Base-by-base conservation (phyloP, 2,329 filamentous ascomycete genomes). In the Sordariomycetes sp. region DNA sequence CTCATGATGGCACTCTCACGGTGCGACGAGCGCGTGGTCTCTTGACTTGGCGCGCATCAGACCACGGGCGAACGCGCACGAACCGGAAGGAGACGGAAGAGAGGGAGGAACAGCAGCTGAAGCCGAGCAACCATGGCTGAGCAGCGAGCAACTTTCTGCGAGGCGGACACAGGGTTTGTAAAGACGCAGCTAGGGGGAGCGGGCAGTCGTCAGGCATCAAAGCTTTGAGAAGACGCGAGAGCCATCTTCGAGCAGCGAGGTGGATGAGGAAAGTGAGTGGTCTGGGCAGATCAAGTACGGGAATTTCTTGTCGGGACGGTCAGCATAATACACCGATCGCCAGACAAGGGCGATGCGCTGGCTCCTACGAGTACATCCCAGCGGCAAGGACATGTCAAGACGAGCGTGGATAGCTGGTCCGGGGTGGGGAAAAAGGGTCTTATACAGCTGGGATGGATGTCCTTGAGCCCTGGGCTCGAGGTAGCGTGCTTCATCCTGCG, bases 1-100 rank as follows among this genome's bases (percentile, higher is more conserved):
- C 54, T 65, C 53, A 60, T 64, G 37, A 29, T 33, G n/a, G 19
- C 23, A 19, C 8, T 30, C 28, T 17, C 16, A 6, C 17, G 15
- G 16, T 10, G 28, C 26, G n/a, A n/a, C n/a, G n/a, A n/a, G n/a
- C n/a, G n/a, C n/a, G n/a, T n/a, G n/a, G n/a, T n/a, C n/a, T n/a
- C n/a, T n/a, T n/a, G n/a, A n/a, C n/a, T n/a, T n/a, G n/a, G n/a
- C n/a, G n/a, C n/a, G n/a, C n/a, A n/a, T n/a, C n/a, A n/a, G n/a
- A n/a, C n/a, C n/a, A n/a, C n/a, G n/a, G n/a, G n/a, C n/a, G n/a
- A n/a, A n/a, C n/a, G n/a, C n/a, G n/a, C n/a, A n/a, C n/a, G n/a
- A n/a, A n/a, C n/a, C n/a, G n/a, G n/a, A n/a, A n/a, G n/a, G n/a
- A n/a, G n/a, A n/a, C n/a, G n/a, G n/a, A n/a, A n/a, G n/a, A n/a